A percentile compares a stretch with the other conserved stretches of the same genome.
Conservation (phyloP, 2,329 filamentous ascomycete species). For the Trichoderma atroviride region DNA sequence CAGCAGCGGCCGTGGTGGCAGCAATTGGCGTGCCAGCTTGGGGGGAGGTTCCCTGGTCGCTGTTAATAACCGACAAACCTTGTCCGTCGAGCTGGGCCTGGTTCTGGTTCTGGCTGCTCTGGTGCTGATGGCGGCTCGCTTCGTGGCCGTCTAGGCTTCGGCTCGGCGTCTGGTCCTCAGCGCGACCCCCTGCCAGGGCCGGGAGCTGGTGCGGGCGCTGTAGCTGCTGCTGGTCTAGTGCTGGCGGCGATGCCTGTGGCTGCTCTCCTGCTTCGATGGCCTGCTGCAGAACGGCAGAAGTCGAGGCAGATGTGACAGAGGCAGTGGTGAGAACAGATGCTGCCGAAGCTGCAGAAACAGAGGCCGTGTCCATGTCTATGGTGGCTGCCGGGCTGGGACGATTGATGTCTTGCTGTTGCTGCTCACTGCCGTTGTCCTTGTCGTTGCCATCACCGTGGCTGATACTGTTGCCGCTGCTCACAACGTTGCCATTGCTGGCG, state of each 20-base stretch:
- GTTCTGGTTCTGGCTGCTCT: background rate
- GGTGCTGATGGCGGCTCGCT: slow-evolving; percentile 12
- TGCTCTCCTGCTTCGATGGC: background rate
- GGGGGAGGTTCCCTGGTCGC: slow-evolving; percentile 8
- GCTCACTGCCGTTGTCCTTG: background rate
- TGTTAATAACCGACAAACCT: slow-evolving; percentile 5
- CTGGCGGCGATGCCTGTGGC: background rate
- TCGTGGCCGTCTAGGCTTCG: slow-evolving; percentile 9
- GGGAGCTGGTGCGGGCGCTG: slow-evolving; percentile 27
- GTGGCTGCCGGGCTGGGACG: background rate
- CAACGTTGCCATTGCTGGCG: background rate
- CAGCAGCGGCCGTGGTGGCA: background rate
- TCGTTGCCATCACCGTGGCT: background rate
- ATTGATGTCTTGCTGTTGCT: background rate
- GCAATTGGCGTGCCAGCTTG: background rate
- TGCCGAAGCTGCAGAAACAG: background rate
- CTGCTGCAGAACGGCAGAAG: slow-evolving; percentile 2
- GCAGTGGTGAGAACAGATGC: background rate
- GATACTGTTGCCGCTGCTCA: background rate
- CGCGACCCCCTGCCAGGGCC: slow-evolving; percentile 21
- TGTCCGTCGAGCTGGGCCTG: background rate
- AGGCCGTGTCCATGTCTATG: background rate
- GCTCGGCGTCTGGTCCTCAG: slow-evolving; percentile 12
- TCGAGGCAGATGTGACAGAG: background rate
- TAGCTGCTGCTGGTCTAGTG: slow-evolving; percentile 7